These are phyloP conservation scores for Solanum sitiens DNA, from an alignment of 257 asterid species.

Conservation along the genomic window DNA sequence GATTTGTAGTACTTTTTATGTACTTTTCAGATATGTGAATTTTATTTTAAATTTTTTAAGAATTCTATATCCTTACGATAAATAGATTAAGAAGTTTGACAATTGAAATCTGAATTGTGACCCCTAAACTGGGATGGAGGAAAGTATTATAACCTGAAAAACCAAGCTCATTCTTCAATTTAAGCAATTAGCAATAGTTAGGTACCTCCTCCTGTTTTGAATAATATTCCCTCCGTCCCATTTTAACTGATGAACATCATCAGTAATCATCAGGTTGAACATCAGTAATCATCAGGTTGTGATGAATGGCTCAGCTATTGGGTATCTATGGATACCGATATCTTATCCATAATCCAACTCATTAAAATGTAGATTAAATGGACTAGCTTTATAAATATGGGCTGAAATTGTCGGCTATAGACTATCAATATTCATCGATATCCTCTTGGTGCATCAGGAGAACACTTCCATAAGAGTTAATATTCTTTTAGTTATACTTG, in stretches of 20 bases:
- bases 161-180: background rate
- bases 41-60: background rate
- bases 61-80: background rate
- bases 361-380: background rate
- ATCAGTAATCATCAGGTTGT: background rate
- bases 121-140: background rate
- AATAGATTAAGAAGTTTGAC: background rate
- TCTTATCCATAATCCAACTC: background rate
- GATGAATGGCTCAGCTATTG: background rate
- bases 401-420: background rate
- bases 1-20: background rate
- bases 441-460: background rate
- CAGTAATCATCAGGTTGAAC: background rate
- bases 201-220: background rate
- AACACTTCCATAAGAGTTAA: background rate
- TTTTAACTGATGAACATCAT: background rate
- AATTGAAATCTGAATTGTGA: background rate
- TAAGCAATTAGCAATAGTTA: background rate
- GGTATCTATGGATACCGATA: background rate
- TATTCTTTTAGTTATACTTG: background rate
- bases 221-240: background rate
- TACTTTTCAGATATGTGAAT: background rate
- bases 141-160: background rate
- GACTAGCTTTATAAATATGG: background rate
- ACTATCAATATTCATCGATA: background rate